Base-by-base conservation (phyloP, 192 early-diverging fungal genomes). In the Backusella circina region DNA sequence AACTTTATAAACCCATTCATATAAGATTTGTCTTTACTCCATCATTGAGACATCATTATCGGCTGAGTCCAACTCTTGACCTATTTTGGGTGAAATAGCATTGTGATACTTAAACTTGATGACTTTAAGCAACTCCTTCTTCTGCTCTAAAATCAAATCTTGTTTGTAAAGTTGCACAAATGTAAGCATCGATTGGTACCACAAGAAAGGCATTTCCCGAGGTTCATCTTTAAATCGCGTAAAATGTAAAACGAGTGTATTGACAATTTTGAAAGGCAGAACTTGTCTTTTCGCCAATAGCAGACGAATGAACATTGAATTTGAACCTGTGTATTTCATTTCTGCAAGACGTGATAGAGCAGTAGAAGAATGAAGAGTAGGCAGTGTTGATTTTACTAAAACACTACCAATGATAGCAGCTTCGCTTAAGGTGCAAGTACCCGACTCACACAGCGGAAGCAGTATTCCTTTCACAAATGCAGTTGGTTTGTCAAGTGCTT, bases 151-250 rank as follows among this genome's bases (percentile, higher is more conserved):
- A 0, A 95, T 93, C 75, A 99, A 88, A 70, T 98, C 96, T 47
- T 95, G 94, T 86, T 98, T 98, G 87, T 99, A 99, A 85, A 94
- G 84, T 87, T 99, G 98, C 37, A 88, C 93, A 91, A 99, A 99
- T 16, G 97, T 94, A 39, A 98, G 84, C 66, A 99, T 86, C 2
- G 96, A 84, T 86, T 99, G 97, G 80, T 98, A 97, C 98, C 98
- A 99, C 72, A 98, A 86, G 16, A 98, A 95, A 36, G 98, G 97
- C 90, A 99, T 87, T 68, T 88, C 87, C 50, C 92, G 80, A 66
- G 87, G 80, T 77, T 95, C 94, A 66, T 88, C 88, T 85, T 92
- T 91, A 88, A 99, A 98, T 64, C 92, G 85, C 73, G 94, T 75
- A 84, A 97, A 98, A 86, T 99, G 98, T 81, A 94, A 92, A 23